Base-by-base conservation (phyloP, 2,329 filamentous ascomycete genomes). In the Penicillium sp. region DNA sequence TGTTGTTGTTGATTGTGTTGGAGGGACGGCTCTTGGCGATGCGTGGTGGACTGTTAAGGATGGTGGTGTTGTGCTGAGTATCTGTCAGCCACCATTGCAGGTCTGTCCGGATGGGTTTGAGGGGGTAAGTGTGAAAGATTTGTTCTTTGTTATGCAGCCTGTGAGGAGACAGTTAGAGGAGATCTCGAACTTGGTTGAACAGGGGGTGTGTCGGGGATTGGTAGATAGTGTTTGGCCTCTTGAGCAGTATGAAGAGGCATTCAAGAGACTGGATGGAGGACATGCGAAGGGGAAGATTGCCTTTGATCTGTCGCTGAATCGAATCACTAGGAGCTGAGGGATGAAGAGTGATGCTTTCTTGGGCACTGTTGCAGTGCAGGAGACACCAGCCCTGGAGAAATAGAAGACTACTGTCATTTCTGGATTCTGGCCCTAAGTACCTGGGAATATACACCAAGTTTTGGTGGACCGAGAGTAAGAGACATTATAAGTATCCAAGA, bases 261-360 rank as follows among this genome's bases (percentile, higher is more conserved):
- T 78, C 59, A 65, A 70, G 41, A 71, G 71, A 21, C 44, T 76
- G 34, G 70, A 72, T 40, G 64, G 66, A 32, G 74, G 77, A 1
- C 72, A 76, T 61, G 67, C 73, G 1, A 73, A 65, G 47, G 77
- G 77, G 2, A 80, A 79, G 63, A 71, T 79, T 21, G 68, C 78
- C 1, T 55, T 77, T 35, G 69, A 70, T 55, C 55, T 71, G 41
- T 40, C 25, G 12, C 23, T 48, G 25, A 57, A 57, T 29, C 32
- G 25, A 57, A 57, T 29, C 32, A 37, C 7, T 48, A 48, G 18
- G 1, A 13, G 23, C 5, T 41, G 39, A 41, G 39, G 13, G 21
- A 40, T 41, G 32, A 12, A 34, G 32, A 34, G 13, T 42, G 31
- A 12, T 29, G n/a, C 8, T 49, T 49, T n/a, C 7, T 32, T n/a